Percentiles rank a stretch among this genome's conserved stretches.
Conservation (phyloP, 345 rosid genomes). For the Murraya paniculata region DNA sequence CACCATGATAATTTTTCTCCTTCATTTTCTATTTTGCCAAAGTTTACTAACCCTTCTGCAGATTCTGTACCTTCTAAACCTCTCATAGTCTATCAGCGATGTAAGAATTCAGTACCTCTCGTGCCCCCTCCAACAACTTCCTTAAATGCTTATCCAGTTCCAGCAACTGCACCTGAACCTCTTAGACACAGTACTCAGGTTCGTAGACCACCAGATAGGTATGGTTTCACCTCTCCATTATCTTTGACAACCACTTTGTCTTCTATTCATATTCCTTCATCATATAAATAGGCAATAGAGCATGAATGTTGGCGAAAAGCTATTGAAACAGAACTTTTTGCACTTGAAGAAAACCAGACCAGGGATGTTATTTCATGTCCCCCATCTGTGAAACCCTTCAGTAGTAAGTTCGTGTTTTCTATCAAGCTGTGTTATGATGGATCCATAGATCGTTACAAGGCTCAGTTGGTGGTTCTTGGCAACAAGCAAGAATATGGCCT, state of each 20-base stretch:
- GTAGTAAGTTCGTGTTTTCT: not conserved
- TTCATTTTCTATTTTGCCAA: not conserved
- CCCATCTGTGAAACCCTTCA: not conserved
- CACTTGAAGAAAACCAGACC: not conserved
- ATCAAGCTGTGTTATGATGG: not conserved
- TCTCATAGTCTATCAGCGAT: not conserved
- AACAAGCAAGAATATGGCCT: not conserved
- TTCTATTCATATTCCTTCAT: slow-evolving; percentile 3
- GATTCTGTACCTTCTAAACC: not conserved
- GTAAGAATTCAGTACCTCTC: not conserved
- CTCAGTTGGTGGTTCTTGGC: not conserved
- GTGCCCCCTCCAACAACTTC: not conserved
- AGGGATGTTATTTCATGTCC: not conserved
- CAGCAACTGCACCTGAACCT: not conserved
- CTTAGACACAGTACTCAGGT: not conserved
- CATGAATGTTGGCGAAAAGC: not conserved
- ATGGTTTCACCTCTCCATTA: not conserved
- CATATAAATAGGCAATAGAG: not conserved
- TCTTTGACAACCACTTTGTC: not conserved
- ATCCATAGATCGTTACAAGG: not conserved
- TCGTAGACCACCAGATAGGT: not conserved
- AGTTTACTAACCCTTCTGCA: not conserved
- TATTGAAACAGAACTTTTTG: not conserved
- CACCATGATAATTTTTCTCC: not conserved
- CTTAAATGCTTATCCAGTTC: not conserved